These are phyloP conservation scores for Nemania diffusa DNA, from an alignment of 2,329 filamentous ascomycete species.

Conservation along the genomic window DNA sequence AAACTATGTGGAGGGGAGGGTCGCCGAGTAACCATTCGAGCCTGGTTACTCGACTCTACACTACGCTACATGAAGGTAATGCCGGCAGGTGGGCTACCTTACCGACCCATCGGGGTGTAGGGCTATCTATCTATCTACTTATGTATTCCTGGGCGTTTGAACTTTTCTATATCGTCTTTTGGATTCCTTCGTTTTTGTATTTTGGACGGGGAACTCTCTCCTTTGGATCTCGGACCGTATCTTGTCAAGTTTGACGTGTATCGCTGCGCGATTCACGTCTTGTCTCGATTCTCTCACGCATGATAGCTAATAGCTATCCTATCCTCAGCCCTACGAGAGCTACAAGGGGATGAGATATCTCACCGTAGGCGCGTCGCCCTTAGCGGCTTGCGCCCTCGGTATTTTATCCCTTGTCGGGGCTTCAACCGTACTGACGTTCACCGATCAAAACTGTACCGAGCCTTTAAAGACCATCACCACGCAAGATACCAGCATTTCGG, in stretches of 20 bases:
- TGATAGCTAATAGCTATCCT: too few species aligned
- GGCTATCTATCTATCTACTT: not conserved
- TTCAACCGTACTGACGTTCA: slow-evolving; percentile 20
- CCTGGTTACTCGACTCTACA: not conserved
- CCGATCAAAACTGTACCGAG: slow-evolving; percentile 15
- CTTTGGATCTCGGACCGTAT: not conserved
- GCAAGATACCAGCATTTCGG: slow-evolving; percentile 23
- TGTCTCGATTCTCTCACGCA: not conserved
- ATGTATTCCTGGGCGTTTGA: not conserved
- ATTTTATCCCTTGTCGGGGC: slow-evolving; percentile 8
- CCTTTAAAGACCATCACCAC: slow-evolving; percentile 1
- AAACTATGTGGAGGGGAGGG: slow-evolving; percentile 11
- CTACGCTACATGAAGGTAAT: not conserved
- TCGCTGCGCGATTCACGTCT: not conserved
- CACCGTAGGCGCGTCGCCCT: slow-evolving; percentile 2
- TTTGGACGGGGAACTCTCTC: not conserved
- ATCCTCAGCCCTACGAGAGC: not conserved
- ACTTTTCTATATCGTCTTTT: not conserved
- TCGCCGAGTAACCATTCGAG: not conserved
- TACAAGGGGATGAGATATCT: slow-evolving; percentile 18
- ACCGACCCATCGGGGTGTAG: not conserved
- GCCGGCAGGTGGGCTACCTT: not conserved
- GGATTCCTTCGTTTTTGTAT: not conserved
- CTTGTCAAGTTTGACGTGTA: not conserved
- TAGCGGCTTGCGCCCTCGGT: slow-evolving; percentile 21